Conservation (phyloP, 2,329 filamentous ascomycete species). For the Alternaria solani region DNA sequence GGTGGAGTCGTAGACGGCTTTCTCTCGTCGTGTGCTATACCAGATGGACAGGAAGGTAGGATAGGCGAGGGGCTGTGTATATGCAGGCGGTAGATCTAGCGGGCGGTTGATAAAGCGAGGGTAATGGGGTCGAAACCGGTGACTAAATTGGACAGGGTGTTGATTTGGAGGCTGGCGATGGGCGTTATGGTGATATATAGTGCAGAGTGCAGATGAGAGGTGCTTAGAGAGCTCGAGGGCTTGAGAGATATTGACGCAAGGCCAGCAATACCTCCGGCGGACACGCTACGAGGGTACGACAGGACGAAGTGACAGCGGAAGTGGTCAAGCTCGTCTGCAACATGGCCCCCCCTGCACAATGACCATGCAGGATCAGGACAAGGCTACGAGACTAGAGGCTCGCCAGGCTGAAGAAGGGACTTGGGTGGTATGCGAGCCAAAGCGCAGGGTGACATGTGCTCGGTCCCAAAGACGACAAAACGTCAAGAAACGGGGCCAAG, state of each 20-base stretch:
- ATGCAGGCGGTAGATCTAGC: conserved; percentile 45
- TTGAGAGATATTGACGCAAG: conserved; percentile 42
- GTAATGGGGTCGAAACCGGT: conserved; percentile 44
- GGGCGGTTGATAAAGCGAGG: conserved; percentile 43
- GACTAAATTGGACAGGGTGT: conserved; percentile 38
- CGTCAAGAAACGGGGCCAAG: conserved; percentile 41
- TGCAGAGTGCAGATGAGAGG: conserved; percentile 35
- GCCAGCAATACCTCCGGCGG: conserved; percentile 30
- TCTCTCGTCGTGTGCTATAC: conserved; percentile 15
- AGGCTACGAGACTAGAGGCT: conserved; percentile 44
- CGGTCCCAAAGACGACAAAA: conserved; percentile 41
- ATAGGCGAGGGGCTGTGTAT: conserved; percentile 45
- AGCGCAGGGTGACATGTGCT: conserved; percentile 50
- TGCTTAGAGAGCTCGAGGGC: conserved; percentile 45
- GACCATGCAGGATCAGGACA: conserved; percentile 49
- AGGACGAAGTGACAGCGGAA: conserved; percentile 46
- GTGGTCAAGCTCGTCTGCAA: conserved; percentile 46
- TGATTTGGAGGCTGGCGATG: conserved; percentile 39
- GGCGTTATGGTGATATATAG: conserved; percentile 49
- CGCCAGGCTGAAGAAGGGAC: conserved; percentile 35
- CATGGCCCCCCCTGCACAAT: conserved; percentile 42
- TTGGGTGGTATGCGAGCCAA: conserved; percentile 43
- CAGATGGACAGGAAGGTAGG: conserved; percentile 23
- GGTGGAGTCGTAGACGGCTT: conserved; percentile 21
- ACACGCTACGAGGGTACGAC: conserved; percentile 37